Percentiles rank a stretch among this genome's conserved stretches.
These are phyloP conservation scores for Saksenaea oblongispora DNA, from an alignment of 371 early-diverging fungal genomes.

Conservation along the genomic window DNA sequence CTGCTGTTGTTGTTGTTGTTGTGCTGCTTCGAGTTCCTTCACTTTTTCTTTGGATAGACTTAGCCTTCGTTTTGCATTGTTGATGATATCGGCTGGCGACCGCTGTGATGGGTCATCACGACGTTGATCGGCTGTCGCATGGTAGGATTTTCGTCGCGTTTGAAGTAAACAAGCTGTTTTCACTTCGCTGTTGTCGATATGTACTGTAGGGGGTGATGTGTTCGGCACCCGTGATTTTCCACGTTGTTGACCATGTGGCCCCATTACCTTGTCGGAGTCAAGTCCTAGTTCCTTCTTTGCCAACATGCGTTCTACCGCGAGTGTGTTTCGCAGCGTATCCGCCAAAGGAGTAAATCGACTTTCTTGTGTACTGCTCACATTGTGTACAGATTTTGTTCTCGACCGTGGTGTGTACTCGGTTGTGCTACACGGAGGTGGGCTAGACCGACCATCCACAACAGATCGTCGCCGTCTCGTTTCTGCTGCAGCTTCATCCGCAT, in stretches of 20 bases:
- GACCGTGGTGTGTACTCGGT: not conserved
- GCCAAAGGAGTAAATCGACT: constrained; percentile 27
- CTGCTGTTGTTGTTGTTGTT: not conserved
- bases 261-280: constrained; percentile 16
- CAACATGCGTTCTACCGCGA: constrained; percentile 29
- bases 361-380: not conserved
- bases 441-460: not conserved
- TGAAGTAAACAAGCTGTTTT: not conserved
- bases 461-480: not conserved
- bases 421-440: not conserved
- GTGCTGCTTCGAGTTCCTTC: constrained; percentile 19
- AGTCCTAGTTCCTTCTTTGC: constrained; percentile 33
- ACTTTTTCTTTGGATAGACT: constrained; percentile 35
- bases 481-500: not conserved
- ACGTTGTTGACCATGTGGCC: constrained; percentile 7
- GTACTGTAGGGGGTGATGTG: not conserved
- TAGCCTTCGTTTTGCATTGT: constrained; percentile 28
- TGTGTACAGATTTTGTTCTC: not conserved
- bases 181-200: not conserved
- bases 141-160: not conserved
- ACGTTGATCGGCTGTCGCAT: not conserved
- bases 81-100: constrained; percentile 18
- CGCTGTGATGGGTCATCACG: not conserved
- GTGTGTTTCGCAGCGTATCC: constrained; percentile 37
- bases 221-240: constrained; percentile 5